A percentile compares a stretch with the other conserved stretches of the same genome.
Evolutionary conservation across 1,284 basidiomycete genomes (phyloP).

Genomic region (Ganoderma boninense): DNA sequence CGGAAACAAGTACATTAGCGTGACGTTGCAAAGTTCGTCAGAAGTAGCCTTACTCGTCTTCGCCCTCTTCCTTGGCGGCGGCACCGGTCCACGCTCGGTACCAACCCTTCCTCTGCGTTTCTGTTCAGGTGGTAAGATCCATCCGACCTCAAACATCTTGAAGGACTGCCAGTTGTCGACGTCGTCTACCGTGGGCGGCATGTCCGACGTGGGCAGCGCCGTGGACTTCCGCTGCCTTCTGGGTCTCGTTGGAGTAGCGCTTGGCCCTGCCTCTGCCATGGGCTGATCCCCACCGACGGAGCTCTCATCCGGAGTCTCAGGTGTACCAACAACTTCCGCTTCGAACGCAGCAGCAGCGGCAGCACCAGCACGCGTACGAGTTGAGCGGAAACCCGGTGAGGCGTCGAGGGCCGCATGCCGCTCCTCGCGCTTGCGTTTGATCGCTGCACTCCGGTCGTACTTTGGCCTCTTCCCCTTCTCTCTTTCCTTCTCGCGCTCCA

Average conservation of each 20-base stretch:
- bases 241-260: conserved; percentile 12
- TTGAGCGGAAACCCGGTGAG: conserved; percentile 54
- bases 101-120: conserved; percentile 62
- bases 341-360: conserved; percentile 54
- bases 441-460: conserved; percentile 51
- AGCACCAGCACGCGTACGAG: conserved; percentile 52
- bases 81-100: conserved; percentile 50
- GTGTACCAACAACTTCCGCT: conserved; percentile 42
- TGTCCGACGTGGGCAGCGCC: conserved; percentile 46
- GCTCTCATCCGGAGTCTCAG: neutral
- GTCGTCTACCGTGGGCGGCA: conserved; percentile 65
- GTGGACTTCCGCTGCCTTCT: conserved; percentile 34
- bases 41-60: conserved; percentile 52
- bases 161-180: conserved; percentile 83
- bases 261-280: neutral
- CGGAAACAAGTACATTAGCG: neutral
- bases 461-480: conserved; percentile 53
- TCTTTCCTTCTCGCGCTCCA: conserved; percentile 16
- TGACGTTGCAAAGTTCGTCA: neutral
- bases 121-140: conserved; percentile 85
- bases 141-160: conserved; percentile 86
- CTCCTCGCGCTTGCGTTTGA: conserved; percentile 34
- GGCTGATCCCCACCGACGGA: neutral
- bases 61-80: conserved; percentile 57
- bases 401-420: conserved; percentile 39